Percentiles rank a stretch among this genome's conserved stretches.
phyloP scores from a whole-genome alignment of 2,329 filamentous ascomycete species.

The Alternaria infectoria region DNA sequence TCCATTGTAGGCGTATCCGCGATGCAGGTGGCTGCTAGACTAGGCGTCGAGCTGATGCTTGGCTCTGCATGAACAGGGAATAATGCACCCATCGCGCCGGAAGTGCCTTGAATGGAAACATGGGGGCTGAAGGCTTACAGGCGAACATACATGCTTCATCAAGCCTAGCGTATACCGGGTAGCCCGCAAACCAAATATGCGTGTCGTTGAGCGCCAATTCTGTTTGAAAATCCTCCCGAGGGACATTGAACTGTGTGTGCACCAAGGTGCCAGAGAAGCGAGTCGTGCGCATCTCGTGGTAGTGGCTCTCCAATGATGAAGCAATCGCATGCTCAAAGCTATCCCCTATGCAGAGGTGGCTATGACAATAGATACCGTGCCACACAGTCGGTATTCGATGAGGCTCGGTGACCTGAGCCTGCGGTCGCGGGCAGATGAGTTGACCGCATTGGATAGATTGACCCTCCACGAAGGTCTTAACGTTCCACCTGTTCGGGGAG shows the following conservation, averaged over 20 bases:
- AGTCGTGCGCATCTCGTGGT: neutral
- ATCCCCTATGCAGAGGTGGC: neutral
- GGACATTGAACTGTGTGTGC: neutral
- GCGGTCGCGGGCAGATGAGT: slow-evolving; percentile 23
- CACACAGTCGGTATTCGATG: slow-evolving; percentile 12
- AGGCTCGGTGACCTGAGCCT: slow-evolving; percentile 24
- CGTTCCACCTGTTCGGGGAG: slow-evolving; percentile 9
- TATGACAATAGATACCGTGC: slow-evolving; percentile 6
- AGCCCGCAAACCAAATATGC: slow-evolving; percentile 32
- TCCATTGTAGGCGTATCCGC: slow-evolving; percentile 28
- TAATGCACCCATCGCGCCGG: slow-evolving; percentile 37
- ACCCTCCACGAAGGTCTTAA: slow-evolving; percentile 26
- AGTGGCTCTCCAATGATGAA: neutral
- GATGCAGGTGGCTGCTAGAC: slow-evolving; percentile 30
- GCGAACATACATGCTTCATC: slow-evolving; percentile 28
- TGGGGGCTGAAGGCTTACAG: slow-evolving; percentile 45
- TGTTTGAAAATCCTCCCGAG: neutral
- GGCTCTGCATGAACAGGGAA: slow-evolving; percentile 34
- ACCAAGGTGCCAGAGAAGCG: neutral
- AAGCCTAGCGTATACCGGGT: slow-evolving; percentile 27
- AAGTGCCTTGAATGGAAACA: slow-evolving; percentile 28
- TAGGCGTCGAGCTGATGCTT: slow-evolving; percentile 42
- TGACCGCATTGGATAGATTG: slow-evolving; percentile 26
- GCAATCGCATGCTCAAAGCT: neutral
- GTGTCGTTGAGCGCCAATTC: slow-evolving; percentile 20